A percentile compares a stretch with the other conserved stretches of the same genome.
Evolutionary conservation across 2,329 filamentous ascomycete genomes (phyloP).

Genomic region (Ascochyta rabiei): DNA sequence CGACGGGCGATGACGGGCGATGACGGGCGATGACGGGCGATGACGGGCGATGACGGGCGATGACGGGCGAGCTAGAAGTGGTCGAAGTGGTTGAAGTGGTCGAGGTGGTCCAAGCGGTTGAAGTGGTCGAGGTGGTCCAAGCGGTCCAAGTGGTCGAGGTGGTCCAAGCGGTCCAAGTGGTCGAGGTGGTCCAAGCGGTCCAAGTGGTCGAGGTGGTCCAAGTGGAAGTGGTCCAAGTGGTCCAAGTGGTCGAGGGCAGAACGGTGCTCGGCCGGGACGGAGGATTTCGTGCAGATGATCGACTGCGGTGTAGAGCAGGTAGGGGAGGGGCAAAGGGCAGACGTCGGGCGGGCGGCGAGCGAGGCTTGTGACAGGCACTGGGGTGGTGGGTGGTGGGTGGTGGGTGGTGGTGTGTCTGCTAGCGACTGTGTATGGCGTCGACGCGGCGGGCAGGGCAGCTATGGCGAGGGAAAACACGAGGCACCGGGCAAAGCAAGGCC

Average conservation of each 20-base stretch:
- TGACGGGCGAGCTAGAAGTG: no score
- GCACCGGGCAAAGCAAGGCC: slow-evolving; percentile 19
- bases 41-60: no score
- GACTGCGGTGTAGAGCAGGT: slow-evolving; percentile 32
- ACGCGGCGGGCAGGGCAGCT: neutral
- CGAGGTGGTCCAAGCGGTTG: no score
- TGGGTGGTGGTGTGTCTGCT: slow-evolving; percentile 13
- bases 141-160: no score
- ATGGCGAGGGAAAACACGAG: slow-evolving; percentile 5
- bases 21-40: no score
- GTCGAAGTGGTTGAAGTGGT: no score
- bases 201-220: no score
- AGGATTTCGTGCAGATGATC: slow-evolving; percentile 62
- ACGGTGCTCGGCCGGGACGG: slow-evolving; percentile 44
- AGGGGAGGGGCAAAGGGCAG: slow-evolving; percentile 1
- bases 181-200: no score
- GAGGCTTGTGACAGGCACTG: slow-evolving; percentile 45
- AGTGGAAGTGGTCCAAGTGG: no score
- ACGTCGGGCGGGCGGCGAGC: slow-evolving; percentile 45
- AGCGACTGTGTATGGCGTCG: slow-evolving; percentile 10
- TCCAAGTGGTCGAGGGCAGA: slow-evolving; percentile 6
- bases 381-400: no score
- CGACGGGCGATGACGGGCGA: slow-evolving; percentile 20
- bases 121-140: no score
- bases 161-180: no score